Base-by-base conservation (phyloP, 2,329 filamentous ascomycete species). In the Claviceps sp. region DNA sequence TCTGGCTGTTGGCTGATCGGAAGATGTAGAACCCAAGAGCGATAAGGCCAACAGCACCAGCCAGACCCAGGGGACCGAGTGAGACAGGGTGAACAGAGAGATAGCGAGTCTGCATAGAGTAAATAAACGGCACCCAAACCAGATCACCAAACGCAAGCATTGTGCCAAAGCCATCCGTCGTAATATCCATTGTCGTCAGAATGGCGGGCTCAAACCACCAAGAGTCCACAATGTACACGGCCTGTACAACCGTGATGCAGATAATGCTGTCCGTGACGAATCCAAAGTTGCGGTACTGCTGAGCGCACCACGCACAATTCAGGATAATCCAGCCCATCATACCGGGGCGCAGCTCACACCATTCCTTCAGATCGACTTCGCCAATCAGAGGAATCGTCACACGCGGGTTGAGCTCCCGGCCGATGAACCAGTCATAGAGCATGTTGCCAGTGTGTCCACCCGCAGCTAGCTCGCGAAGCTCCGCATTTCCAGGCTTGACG, bases 351-450 rank as follows among this genome's bases (percentile, higher is more conserved):
- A 96, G 76, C 70, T 97, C 91, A 67, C 86, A 86, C 67, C 84
- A 96, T 55, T 84, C 76, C 70, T 96, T 96, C 69, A 97, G 85
- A 63, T 97, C 91, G 48, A 96, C 76, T 60, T 88, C 85, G 54
- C 88, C 88, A 57, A 95, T 76, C 48, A 94, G 66, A 2, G 89
- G 89, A 24, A 95, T 71, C 0, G 76, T 80, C 54, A 94, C 68
- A 48, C 90, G 87, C 3, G 91, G 91, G 70, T 97, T 97, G 55
- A 97, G 81, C 68, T 97, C 91, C 30, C 91, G 86, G 20, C 91
- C 91, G 58, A 97, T 96, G 70, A 89, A 97, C 82, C 88, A 97
- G 69, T 97, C 91, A 67, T 97, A 96, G 40, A 96, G 69, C 56
- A 88, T 71, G 67, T 95, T 96, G 53, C 89, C 90, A 1, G 81